Base-by-base conservation (phyloP, 768 basidiomycete species). In the Suillus brevipes region DNA sequence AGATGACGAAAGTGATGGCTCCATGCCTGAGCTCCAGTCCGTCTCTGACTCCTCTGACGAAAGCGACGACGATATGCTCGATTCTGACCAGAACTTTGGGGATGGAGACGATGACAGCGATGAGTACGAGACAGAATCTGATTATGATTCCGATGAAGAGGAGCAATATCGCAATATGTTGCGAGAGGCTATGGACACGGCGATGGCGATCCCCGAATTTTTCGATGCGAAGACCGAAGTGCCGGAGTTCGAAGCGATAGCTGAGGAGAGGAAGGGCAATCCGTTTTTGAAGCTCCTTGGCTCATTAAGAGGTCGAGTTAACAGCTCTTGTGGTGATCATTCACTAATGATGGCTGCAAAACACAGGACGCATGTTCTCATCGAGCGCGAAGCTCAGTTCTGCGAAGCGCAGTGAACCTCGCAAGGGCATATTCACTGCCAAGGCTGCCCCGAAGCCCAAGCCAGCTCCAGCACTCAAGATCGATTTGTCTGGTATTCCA, bases 261-360 rank as follows among this genome's bases (percentile, higher is more conserved):
- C 76, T 16, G 85, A 87, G 28, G 82, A 85, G 61, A 79, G 82
- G 61, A 88, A 88, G 71, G 85, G 82, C 23, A 95, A 94, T 71
- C 90, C 91, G 0, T 93, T 95, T 74, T 74, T 94, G 69, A 92
- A 88, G 72, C 75, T 93, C 42, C 78, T 95, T 67, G 88, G 88
- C 42, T 88, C 89, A 16, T 73, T 94, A 64, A 83, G 88, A 85
- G 92, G 92, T 88, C 62, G 42, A 76, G 66, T 45, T 2, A 18
- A 23, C 49, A 37, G 38, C 55, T 52, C 28, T 16, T 47, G 6
- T 6, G 10, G 6, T 0, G 10, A 20, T 53, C 55, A 8, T 45
- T 12, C 3, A 38, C 52, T 69, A 31, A 75, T 12, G 42, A n/a
- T 38, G 4, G 31, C 42, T 28, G 49, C 3, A 12, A 25, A 31